A percentile compares a stretch with the other conserved stretches of the same genome.
Evolutionary conservation across 768 basidiomycete species (phyloP).

Genomic region (Suillus americanus): DNA sequence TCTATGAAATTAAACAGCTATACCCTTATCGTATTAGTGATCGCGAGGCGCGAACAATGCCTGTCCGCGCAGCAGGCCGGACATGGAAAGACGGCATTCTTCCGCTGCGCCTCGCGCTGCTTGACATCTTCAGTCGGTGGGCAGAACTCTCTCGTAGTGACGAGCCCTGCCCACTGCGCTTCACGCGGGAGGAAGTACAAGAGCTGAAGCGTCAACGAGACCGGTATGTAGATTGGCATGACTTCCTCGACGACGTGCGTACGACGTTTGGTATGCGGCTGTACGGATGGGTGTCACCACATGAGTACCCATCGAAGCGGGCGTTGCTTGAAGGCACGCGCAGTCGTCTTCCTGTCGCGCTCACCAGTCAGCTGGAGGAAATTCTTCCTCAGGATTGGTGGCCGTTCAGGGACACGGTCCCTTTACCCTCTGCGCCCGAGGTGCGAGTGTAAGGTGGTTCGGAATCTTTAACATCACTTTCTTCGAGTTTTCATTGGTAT

Average conservation of each 20-base stretch:
- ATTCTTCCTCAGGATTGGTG: constrained; percentile 18
- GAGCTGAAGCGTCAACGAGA: constrained; percentile 13
- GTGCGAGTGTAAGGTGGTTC: constrained; percentile 7
- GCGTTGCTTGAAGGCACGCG: constrained; percentile 14
- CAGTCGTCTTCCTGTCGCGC: constrained; percentile 12
- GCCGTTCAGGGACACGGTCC: constrained; percentile 17
- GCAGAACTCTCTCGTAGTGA: constrained; percentile 10
- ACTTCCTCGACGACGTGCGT: constrained; percentile 16
- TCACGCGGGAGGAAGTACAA: constrained; percentile 15
- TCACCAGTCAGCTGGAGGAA: constrained; percentile 14
- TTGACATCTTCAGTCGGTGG: constrained; percentile 14
- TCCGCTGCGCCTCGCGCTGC: constrained; percentile 15
- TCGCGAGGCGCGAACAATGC: constrained; percentile 13
- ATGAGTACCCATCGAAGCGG: constrained; percentile 15
- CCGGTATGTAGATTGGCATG: constrained; percentile 17
- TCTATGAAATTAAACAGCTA: constrained; percentile 18
- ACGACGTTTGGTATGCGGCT: constrained; percentile 14
- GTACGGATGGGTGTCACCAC: constrained; percentile 16
- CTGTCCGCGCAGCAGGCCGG: constrained; percentile 17
- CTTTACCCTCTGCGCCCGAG: constrained; percentile 3
- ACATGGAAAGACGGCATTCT: constrained; percentile 19
- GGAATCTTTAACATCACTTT: too few relatives aligned
- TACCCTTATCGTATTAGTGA: constrained; percentile 14
- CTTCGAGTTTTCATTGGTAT: background rate
- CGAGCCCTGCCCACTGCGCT: constrained; percentile 15